phyloP scores from a whole-genome alignment of 78 protist species.

The Pelomyxa schiedti region DNA sequence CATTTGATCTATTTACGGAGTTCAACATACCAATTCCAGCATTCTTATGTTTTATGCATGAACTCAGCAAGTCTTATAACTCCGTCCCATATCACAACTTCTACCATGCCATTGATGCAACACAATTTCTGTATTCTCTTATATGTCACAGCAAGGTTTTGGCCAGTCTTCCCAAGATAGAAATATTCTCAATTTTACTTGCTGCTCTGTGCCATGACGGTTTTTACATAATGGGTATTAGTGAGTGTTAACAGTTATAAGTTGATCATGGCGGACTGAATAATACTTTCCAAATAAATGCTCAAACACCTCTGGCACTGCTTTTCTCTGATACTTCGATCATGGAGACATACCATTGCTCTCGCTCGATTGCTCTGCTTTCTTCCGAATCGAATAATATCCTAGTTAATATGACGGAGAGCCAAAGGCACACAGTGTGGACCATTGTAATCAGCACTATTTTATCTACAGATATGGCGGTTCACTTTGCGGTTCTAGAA shows the following conservation, averaged over 20 bases:
- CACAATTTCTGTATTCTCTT: background rate
- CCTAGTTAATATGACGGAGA: background rate
- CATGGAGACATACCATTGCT: slow-evolving; percentile 27
- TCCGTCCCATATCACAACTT: slow-evolving; percentile 18
- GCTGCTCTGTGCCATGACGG: background rate
- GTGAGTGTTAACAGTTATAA: background rate
- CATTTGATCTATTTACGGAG: background rate
- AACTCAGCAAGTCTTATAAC: background rate
- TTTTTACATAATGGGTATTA: background rate
- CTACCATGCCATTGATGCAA: slow-evolving; percentile 9
- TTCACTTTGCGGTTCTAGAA: background rate
- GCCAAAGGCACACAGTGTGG: background rate
- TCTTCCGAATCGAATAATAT: background rate
- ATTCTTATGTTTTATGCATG: background rate
- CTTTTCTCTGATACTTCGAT: slow-evolving; percentile 15
- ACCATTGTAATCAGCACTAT: background rate
- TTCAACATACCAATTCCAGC: background rate
- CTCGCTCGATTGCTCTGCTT: slow-evolving; percentile 14
- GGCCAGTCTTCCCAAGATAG: background rate
- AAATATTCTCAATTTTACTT: background rate
- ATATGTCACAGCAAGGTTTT: background rate
- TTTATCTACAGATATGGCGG: slow-evolving; percentile 15
- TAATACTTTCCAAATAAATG: slow-evolving; percentile 22
- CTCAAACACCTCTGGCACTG: slow-evolving; percentile 36
- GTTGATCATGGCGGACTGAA: slow-evolving; percentile 11